phyloP scores from a whole-genome alignment of 192 early-diverging fungal genomes.

The Oehlia diaphana region DNA sequence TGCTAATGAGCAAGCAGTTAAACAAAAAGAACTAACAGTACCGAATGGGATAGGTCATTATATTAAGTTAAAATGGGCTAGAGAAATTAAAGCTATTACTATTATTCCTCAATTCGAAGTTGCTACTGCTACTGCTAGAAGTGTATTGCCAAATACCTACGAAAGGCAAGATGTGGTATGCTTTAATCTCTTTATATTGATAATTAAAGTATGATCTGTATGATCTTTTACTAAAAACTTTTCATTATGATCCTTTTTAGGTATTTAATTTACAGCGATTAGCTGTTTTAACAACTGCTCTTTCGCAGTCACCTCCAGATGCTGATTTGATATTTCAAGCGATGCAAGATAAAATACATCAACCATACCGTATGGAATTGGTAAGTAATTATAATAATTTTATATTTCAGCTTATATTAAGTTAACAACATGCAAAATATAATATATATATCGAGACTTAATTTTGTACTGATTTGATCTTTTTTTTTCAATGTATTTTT shows the following conservation, averaged over 20 bases:
- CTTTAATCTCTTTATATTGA: too few relatives aligned
- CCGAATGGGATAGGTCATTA: slow-evolving; percentile 69
- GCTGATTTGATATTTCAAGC: slow-evolving; percentile 82
- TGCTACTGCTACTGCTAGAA: slow-evolving; percentile 87
- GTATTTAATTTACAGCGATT: slow-evolving; percentile 92
- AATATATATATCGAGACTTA: too few relatives aligned
- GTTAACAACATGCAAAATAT: too few relatives aligned
- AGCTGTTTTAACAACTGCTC: slow-evolving; percentile 84
- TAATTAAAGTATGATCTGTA: too few relatives aligned
- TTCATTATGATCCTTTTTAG: slow-evolving; percentile 33
- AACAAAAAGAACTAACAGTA: slow-evolving; percentile 41
- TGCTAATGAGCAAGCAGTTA: background rate
- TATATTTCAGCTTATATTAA: too few relatives aligned
- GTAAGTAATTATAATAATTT: slow-evolving; percentile 41
- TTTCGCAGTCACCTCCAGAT: slow-evolving; percentile 71
- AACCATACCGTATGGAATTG: slow-evolving; percentile 90
- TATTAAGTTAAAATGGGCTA: slow-evolving; percentile 65
- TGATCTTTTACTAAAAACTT: too few relatives aligned
- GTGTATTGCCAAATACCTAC: slow-evolving; percentile 80
- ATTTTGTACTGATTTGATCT: too few relatives aligned
- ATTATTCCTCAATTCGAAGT: slow-evolving; percentile 92
- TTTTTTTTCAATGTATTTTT: background rate
- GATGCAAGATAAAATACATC: slow-evolving; percentile 97
- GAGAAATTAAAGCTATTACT: slow-evolving; percentile 71
- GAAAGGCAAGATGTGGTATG: slow-evolving; percentile 76